Evolutionary conservation across 2,329 filamentous ascomycete species (phyloP).

Genomic region (Fusarium camptoceras): DNA sequence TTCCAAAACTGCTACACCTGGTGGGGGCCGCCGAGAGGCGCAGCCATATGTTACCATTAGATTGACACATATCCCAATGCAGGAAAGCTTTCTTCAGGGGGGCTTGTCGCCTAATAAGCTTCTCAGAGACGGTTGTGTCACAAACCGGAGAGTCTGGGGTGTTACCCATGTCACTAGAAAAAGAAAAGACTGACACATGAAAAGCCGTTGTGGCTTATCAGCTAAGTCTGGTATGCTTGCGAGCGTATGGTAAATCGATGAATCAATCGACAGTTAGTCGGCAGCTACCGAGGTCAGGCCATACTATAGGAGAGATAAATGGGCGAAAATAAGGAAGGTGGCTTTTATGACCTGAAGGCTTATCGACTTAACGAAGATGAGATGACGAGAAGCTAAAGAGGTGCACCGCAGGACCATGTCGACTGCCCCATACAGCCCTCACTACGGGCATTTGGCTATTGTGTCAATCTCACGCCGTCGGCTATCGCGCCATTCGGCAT

Average conservation of each 20-base stretch:
- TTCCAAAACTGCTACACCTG: slow-evolving; percentile 31
- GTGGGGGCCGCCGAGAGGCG: slow-evolving; percentile 38
- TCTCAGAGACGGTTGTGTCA: slow-evolving; percentile 38
- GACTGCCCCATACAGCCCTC: slow-evolving; percentile 9
- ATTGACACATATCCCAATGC: slow-evolving; percentile 39
- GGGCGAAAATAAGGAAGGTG: slow-evolving; percentile 2
- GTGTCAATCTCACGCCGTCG: slow-evolving; percentile 12
- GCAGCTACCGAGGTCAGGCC: slow-evolving; percentile 43
- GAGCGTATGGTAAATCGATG: slow-evolving; percentile 30
- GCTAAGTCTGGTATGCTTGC: slow-evolving; percentile 28
- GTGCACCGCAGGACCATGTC: slow-evolving; percentile 16
- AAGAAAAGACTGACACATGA: slow-evolving; percentile 37
- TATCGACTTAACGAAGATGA: slow-evolving; percentile 17
- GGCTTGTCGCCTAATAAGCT: slow-evolving; percentile 33
- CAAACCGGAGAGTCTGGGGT: slow-evolving; percentile 35
- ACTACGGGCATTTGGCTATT: slow-evolving; percentile 7
- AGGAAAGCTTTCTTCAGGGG: slow-evolving; percentile 42
- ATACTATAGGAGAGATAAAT: slow-evolving; percentile 4
- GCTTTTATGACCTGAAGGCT: slow-evolving; percentile 21
- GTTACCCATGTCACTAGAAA: slow-evolving; percentile 30
- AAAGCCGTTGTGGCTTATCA: slow-evolving; percentile 30
- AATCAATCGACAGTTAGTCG: slow-evolving; percentile 38
- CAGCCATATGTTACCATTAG: slow-evolving; percentile 42
- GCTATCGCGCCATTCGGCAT: slow-evolving; percentile 15
- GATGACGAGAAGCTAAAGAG: slow-evolving; percentile 2